Evolutionary conservation across 2,329 filamentous ascomycete genomes (phyloP).

Genomic region (Acephala macrosclerotiorum): DNA sequence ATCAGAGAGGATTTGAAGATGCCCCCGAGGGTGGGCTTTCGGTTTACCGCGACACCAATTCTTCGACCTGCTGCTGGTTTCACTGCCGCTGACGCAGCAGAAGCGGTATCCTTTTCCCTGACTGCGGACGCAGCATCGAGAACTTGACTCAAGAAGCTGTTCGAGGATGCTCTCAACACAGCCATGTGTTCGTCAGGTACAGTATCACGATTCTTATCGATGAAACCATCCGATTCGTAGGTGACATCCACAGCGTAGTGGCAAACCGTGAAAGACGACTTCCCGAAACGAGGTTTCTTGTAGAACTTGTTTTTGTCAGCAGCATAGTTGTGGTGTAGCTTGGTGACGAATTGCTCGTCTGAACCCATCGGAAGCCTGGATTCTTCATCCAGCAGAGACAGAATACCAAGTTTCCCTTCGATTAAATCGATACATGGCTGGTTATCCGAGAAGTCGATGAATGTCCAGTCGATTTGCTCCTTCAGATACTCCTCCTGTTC

Average conservation of each 20-base stretch:
- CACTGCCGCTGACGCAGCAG: slow-evolving; percentile 72
- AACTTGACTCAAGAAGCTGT: slow-evolving; percentile 84
- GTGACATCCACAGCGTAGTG: slow-evolving; percentile 98
- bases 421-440: slow-evolving; percentile 99
- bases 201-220: slow-evolving; percentile 99
- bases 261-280: slow-evolving; percentile 96
- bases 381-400: slow-evolving; percentile 94
- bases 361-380: slow-evolving; percentile 96
- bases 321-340: slow-evolving; percentile 93
- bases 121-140: slow-evolving; percentile 85
- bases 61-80: slow-evolving; percentile 83
- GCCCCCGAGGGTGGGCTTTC: slow-evolving; percentile 95
- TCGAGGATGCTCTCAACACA: slow-evolving; percentile 83
- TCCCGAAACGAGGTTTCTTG: slow-evolving; percentile 98
- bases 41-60: slow-evolving; percentile 89
- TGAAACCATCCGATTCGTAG: slow-evolving; percentile 98
- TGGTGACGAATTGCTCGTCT: slow-evolving; percentile 95
- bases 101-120: slow-evolving; percentile 84
- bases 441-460: slow-evolving; percentile 99
- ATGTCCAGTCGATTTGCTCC: slow-evolving; percentile 98
- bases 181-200: slow-evolving; percentile 99
- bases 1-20: slow-evolving; percentile 99
- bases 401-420: slow-evolving; percentile 92
- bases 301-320: slow-evolving; percentile 94
- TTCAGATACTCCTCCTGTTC: slow-evolving; percentile 97